Conservation (phyloP, 768 basidiomycete genomes). For the Calocybe cyanea region DNA sequence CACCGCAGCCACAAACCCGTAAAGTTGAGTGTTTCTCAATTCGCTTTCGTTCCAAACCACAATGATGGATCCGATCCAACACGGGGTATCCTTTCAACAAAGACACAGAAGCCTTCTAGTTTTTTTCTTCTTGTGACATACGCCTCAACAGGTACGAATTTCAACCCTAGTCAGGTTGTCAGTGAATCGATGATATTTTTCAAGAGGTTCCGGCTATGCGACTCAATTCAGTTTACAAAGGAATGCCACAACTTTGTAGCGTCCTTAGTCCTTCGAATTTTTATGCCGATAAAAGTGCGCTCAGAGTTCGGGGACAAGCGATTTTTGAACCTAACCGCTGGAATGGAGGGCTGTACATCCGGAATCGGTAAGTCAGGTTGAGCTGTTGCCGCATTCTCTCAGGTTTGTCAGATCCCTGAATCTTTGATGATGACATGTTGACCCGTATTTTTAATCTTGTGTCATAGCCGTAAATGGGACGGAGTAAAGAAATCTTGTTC, state of each 20-base stretch:
- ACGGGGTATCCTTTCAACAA: not conserved
- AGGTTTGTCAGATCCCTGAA: no score
- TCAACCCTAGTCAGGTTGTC: not conserved
- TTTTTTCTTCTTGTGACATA: not conserved
- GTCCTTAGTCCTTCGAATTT: no score
- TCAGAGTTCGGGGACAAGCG: not conserved
- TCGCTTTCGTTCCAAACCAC: not conserved
- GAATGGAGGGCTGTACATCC: not conserved
- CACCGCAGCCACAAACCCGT: constrained; percentile 5
- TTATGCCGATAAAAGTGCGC: not conserved
- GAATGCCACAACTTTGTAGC: no score
- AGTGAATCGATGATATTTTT: constrained; percentile 3
- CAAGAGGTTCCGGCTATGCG: not conserved
- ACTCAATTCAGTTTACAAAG: no score
- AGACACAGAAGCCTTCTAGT: not conserved
- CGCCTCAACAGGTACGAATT: not conserved
- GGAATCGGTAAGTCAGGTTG: not conserved
- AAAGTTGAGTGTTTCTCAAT: no score
- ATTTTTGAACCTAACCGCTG: not conserved
- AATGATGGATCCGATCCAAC: not conserved
- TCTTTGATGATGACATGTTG: no score
- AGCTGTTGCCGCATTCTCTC: no score
- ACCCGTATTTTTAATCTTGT: no score
- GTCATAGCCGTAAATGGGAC: no score
- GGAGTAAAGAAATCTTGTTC: no score